Base-by-base conservation (phyloP, 306 rosid genomes). In the Crotalaria pallida region DNA sequence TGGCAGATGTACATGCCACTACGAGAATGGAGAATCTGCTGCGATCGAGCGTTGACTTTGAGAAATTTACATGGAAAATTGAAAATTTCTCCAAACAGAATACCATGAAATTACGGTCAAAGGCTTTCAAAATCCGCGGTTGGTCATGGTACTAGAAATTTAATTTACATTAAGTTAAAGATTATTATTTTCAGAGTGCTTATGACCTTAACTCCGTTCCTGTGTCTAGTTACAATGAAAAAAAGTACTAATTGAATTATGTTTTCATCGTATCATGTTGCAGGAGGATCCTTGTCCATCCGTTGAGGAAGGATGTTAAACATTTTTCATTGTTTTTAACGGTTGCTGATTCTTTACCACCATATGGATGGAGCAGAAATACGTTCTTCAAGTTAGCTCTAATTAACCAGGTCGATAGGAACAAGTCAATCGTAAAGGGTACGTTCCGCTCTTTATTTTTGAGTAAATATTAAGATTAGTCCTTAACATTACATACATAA, bases 331-430 rank as follows among this genome's bases (percentile, higher is more conserved):
- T 81, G 36, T 61, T 61, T 62, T 53, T 81, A 65, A 73, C 23
- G 79, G 82, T 81, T 72, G 73, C 48, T 47, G 81, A 77, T 67
- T 33, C 76, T 45, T 36, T 77, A 12, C 85, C 82, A 7, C 70
- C 81, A 0, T 77, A 72, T 50, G 79, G 85, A 61, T 81, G 85
- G 85, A 48, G 10, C 47, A 81, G 76, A 73, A 47, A 67, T 66
- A 69, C 85, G 1, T 64, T 56, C 40, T 77, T 81, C 75, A 81
- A 73, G 77, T 38, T 81, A 38, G 36, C 24, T 77, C 70, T 81
- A 0, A 22, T 81, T 2, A 81, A 81, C 17, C 85, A 77, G 4
- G 6, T 50, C 1, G 72, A 82, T 26, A 27, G 13, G 22, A 69
- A 17, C 1, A 74, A 78, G 31, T 64, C 80, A 0, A 16, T 82